Evolutionary conservation across 163 green algal species (phyloP).

Genomic region (Chloromonas sp.): DNA sequence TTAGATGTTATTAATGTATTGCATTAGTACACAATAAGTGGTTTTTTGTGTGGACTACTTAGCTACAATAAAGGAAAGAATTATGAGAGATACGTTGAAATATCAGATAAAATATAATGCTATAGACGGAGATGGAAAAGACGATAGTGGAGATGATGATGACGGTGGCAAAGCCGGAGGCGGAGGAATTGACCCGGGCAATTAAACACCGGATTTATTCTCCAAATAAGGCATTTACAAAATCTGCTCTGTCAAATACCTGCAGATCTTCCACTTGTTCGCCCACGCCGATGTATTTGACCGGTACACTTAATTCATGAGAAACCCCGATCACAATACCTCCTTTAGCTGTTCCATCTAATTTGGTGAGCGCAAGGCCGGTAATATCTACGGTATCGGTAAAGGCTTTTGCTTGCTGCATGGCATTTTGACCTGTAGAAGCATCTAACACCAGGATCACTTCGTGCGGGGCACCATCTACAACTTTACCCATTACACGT

Average conservation of each 20-base stretch:
- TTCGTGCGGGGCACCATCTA: not conserved
- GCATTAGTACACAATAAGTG: no score
- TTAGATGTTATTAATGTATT: no score
- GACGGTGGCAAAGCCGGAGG: no score
- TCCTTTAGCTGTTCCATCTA: not conserved
- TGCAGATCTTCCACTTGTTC: not conserved
- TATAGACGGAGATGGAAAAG: no score
- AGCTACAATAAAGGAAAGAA: no score
- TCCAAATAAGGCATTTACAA: not conserved
- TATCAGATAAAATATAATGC: no score
- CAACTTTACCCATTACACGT: not conserved
- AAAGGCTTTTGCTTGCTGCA: not conserved
- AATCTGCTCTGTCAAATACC: not conserved
- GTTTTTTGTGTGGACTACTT: no score
- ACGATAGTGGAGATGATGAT: no score
- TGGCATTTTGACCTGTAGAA: not conserved
- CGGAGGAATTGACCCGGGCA: no score
- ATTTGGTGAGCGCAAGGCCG: not conserved
- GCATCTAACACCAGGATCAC: not conserved
- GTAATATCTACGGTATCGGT: not conserved
- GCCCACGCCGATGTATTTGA: not conserved
- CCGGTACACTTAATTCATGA: not conserved
- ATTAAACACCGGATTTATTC: no score
- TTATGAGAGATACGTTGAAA: no score
- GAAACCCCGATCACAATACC: not conserved